phyloP scores from a whole-genome alignment of 768 basidiomycete genomes.

The Kwoniella dendrophila region DNA sequence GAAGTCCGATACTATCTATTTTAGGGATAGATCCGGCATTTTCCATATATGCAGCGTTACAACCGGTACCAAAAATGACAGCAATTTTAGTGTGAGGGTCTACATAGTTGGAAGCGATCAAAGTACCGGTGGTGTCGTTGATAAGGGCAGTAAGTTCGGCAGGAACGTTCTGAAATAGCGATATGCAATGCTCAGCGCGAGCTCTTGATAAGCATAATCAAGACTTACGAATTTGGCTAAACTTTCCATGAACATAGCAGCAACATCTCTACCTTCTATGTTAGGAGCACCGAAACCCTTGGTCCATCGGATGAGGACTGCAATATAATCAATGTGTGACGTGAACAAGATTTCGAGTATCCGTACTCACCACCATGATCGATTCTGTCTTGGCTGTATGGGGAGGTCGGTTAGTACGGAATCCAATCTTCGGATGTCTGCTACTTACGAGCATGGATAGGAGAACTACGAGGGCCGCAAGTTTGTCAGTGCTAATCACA shows the following conservation, averaged over 20 bases:
- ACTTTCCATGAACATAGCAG: conserved; percentile 84
- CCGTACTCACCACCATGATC: conserved; percentile 70
- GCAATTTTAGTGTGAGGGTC: conserved; percentile 88
- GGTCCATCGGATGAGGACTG: conserved; percentile 93
- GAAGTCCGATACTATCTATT: conserved; percentile 71
- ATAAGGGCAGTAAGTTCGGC: conserved; percentile 82
- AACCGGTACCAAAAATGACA: conserved; percentile 96
- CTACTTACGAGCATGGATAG: conserved; percentile 84
- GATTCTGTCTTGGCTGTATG: conserved; percentile 79
- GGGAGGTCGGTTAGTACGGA: conserved; percentile 12
- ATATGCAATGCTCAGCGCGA: neutral
- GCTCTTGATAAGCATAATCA: neutral
- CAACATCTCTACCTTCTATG: conserved; percentile 90
- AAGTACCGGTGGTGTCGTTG: conserved; percentile 96
- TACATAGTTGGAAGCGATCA: conserved; percentile 96
- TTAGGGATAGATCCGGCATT: conserved; percentile 81
- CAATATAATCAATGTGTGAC: conserved; percentile 19
- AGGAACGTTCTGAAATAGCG: conserved; percentile 68
- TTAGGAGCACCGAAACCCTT: conserved; percentile 93
- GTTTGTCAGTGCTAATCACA: neutral
- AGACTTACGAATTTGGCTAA: conserved; percentile 75
- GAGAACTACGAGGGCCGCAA: conserved; percentile 68
- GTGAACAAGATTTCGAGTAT: neutral
- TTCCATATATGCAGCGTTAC: conserved; percentile 98
- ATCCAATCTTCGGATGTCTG: neutral